Evolutionary conservation across 2,329 filamentous ascomycete species (phyloP).

Genomic region (Diaporthe helianthi): DNA sequence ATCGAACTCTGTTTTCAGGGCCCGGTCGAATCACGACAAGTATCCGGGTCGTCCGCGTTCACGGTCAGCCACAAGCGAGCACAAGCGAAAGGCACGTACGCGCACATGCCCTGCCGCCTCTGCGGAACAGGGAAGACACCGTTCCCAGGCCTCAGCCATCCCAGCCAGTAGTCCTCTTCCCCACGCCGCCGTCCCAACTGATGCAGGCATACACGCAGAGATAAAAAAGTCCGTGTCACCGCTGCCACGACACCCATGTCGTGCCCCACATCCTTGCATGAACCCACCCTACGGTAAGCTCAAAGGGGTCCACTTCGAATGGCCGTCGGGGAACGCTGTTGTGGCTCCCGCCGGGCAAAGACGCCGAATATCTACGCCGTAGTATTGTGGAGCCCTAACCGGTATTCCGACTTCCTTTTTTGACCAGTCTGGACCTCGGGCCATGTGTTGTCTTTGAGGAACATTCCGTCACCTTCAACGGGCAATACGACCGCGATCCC

Average conservation of each 20-base stretch:
- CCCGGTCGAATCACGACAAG: not conserved
- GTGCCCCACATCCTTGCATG: constrained; percentile 12
- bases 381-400: not conserved
- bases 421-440: not conserved
- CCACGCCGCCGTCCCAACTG: constrained; percentile 6
- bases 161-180: not conserved
- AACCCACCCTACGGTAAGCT: constrained; percentile 5
- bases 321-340: not conserved
- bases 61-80: not conserved
- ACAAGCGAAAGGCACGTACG: not conserved
- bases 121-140: constrained; percentile 16
- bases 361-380: constrained; percentile 6
- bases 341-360: constrained; percentile 6
- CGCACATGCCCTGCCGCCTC: not conserved
- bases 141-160: constrained; percentile 19
- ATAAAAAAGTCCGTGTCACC: constrained; percentile 23
- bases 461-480: not conserved
- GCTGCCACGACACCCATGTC: constrained; percentile 28
- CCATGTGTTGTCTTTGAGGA: not conserved
- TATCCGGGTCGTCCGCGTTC: not conserved
- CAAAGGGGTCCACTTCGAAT: not conserved
- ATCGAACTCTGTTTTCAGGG: not conserved
- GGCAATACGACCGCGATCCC: constrained; percentile 14
- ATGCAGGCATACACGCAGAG: not conserved
- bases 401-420: constrained; percentile 6